Evolutionary conservation across 140 eudicot species (phyloP).

Genomic region (Cichorium intybus): DNA sequence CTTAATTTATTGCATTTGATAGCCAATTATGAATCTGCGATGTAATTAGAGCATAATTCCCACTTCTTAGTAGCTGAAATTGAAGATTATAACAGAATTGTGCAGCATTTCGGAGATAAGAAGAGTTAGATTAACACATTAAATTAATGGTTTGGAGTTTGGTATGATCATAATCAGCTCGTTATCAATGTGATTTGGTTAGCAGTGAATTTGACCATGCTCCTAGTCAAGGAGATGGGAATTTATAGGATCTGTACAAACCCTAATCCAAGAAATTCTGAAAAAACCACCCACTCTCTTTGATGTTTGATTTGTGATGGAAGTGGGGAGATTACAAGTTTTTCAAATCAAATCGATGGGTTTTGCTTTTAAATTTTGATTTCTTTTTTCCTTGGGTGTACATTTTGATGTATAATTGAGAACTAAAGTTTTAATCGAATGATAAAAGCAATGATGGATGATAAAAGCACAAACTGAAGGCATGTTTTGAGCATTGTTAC

Average conservation of each 20-base stretch:
- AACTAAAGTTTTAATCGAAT: neutral
- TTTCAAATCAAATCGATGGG: neutral
- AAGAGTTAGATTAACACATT: neutral
- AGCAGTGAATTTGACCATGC: neutral
- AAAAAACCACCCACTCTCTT: neutral
- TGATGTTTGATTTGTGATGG: too few species aligned
- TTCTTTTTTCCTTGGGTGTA: neutral
- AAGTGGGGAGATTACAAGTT: neutral
- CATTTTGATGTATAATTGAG: neutral
- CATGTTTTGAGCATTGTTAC: neutral
- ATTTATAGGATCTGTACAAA: neutral
- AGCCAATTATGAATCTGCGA: neutral
- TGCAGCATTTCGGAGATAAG: neutral
- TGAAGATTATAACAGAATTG: neutral
- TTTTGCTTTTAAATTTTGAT: neutral
- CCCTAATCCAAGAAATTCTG: neutral
- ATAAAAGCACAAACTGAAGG: neutral
- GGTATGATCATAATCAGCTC: neutral
- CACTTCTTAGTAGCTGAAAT: neutral
- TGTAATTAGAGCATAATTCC: neutral
- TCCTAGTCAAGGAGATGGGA: neutral
- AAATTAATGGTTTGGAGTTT: neutral
- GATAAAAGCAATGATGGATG: neutral
- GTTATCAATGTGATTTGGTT: neutral
- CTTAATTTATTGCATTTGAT: neutral